Evolutionary conservation across 805 yeast genomes (phyloP), one percentile per base, ranked within the genome.

Genomic region (Ogataea thermomethanolica): DNA sequence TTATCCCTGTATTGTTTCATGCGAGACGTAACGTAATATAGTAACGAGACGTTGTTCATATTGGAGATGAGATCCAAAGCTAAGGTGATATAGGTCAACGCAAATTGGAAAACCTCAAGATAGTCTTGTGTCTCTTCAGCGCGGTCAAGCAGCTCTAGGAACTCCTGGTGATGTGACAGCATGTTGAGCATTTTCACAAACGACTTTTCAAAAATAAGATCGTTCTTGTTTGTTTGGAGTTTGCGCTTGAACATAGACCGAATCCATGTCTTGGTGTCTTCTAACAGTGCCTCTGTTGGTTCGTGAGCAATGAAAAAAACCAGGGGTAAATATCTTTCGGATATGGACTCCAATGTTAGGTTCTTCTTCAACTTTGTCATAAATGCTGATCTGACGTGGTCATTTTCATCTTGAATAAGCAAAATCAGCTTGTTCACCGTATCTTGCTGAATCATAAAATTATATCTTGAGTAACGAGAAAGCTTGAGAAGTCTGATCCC

Each of bases 271-370:
- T 70, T 69, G 0, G 78, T 72, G 29, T 76, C 73, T 1, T 63
- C 58, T 44, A 70, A 74, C 28, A 87, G 55, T 1, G 60, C 59
- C 3, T 50, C 51, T 22, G 75, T 72, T 0, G 95, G 91, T 54
- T 89, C 97, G 54, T 77, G 79, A 0, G 93, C 95, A 51, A 75
- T 69, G 55, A 85, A 82, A 56, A 83, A 86, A 0, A 85, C 65
- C 15, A 86, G 57, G 0, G 88, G 81, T 30, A 84, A 53, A 51
- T 80, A 87, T 45, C 78, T 71, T 40, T 80, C 81, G 0, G 95
- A 78, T 3, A 88, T 69, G 8, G 57, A 47, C 36, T 72, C 78
- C 20, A 63, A 59, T 21, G 79, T 70, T 35, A 84, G 61, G 39
- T 69, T 67, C 25, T 69, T 69, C 44, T 79, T 76, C 44, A 86